Evolutionary conservation across 2,329 filamentous ascomycete species (phyloP).

Genomic region (Purpureocillium takamizusanense): DNA sequence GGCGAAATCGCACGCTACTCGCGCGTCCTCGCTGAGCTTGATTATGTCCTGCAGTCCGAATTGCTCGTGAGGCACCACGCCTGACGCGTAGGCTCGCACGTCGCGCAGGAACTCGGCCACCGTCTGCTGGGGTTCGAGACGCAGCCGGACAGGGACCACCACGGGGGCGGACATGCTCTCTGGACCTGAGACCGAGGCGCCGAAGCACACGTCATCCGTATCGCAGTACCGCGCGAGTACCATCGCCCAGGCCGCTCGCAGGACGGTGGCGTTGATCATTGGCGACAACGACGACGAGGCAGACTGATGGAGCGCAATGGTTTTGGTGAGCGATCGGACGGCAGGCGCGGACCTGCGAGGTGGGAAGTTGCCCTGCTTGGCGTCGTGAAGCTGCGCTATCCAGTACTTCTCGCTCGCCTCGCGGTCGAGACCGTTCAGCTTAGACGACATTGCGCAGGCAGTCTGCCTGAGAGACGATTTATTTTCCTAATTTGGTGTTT

Average conservation of each 20-base stretch:
- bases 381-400: too few relatives aligned
- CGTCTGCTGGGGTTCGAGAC: conserved; percentile 3
- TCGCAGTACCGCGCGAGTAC: conserved; percentile 9
- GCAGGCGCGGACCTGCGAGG: background rate
- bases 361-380: too few relatives aligned
- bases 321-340: background rate
- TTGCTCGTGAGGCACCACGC: conserved; percentile 9
- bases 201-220: conserved; percentile 14
- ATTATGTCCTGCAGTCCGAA: conserved; percentile 12
- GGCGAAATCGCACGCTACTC: conserved; percentile 7
- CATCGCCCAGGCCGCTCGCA: conserved; percentile 18
- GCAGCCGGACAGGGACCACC: conserved; percentile 11
- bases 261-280: background rate
- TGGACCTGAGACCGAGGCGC: conserved; percentile 14
- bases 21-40: conserved; percentile 3
- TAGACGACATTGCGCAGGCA: too few relatives aligned
- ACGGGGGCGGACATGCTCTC: conserved; percentile 12
- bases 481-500: too few relatives aligned
- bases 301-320: too few relatives aligned
- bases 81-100: conserved; percentile 7
- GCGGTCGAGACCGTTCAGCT: background rate
- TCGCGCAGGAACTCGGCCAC: conserved; percentile 4
- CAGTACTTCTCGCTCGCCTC: too few relatives aligned
- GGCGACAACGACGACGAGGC: background rate
- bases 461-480: too few relatives aligned